Conservation (phyloP, 2,329 filamentous ascomycete genomes). For the Penicillium sp. region DNA sequence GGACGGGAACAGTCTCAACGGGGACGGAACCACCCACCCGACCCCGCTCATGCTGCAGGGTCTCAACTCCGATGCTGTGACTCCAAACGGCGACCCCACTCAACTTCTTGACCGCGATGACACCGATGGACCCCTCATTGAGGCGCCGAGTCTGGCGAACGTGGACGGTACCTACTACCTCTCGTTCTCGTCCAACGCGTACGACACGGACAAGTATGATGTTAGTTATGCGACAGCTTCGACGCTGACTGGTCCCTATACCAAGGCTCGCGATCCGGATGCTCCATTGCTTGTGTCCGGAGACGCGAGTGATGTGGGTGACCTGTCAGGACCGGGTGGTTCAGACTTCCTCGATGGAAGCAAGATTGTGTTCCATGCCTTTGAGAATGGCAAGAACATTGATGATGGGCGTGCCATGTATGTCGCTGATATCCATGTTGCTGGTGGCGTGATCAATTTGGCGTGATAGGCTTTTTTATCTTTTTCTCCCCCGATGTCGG, state of each 20-base stretch:
- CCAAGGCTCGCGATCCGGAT: constrained; percentile 26
- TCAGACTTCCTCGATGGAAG: constrained; percentile 30
- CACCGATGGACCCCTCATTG: constrained; percentile 58
- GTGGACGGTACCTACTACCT: constrained; percentile 54
- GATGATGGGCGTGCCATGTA: constrained; percentile 23
- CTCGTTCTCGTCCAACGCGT: constrained; percentile 61
- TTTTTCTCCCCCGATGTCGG: constrained; percentile 4
- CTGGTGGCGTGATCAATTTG: constrained; percentile 14
- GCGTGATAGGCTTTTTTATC: constrained; percentile 1
- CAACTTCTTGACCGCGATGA: constrained; percentile 62
- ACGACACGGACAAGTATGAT: constrained; percentile 54
- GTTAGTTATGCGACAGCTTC: constrained; percentile 56
- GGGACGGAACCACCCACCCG: constrained; percentile 42
- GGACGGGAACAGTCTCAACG: constrained; percentile 58
- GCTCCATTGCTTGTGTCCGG: constrained; percentile 31
- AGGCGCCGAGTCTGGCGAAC: constrained; percentile 56
- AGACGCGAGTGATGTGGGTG: constrained; percentile 22
- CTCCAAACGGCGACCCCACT: constrained; percentile 48
- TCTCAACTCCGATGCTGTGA: constrained; percentile 52
- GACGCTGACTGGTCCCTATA: constrained; percentile 30
- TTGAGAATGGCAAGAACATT: constrained; percentile 23
- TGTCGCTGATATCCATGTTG: constrained; percentile 16
- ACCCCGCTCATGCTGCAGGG: constrained; percentile 63
- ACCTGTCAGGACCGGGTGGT: constrained; percentile 32
- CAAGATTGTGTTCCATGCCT: constrained; percentile 32